Evolutionary conservation across 1,284 basidiomycete genomes (phyloP), one percentile per base, ranked within the genome.

Genomic region (Fistulinella cinereoalba): DNA sequence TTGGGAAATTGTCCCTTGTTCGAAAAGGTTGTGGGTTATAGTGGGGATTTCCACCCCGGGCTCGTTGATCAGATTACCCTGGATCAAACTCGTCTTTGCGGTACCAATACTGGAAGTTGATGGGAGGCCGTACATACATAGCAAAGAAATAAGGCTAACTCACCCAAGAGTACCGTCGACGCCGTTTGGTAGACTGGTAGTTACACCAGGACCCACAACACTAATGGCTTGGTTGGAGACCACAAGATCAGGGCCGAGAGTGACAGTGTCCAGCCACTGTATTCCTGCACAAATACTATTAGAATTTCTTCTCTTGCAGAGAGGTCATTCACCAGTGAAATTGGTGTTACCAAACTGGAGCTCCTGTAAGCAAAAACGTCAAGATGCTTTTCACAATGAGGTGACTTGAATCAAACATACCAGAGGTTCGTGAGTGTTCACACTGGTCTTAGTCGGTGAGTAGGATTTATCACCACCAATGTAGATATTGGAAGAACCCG

Each of bases 401-500:
- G n/a, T n/a, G n/a, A n/a, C n/a, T n/a, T n/a, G n/a, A n/a, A n/a
- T n/a, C n/a, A n/a, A n/a, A n/a, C 74, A 44, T 67, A 83, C 81
- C 49, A 80, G 73, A 31, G 56, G 22, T 48, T 74, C 51, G 4
- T 56, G 54, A 7, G 74, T 78, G 50, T 64, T 43, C 10, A 29
- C 52, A 43, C 75, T 79, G 23, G 79, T 76, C 46, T 69, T 71
- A 1, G 81, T 83, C 49, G 50, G 48, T 16, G 61, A 62, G 54
- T 78, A 86, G 2, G 64, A 7, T 22, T 53, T 68, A 18, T 40
- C 56, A 23, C 81, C 79, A 24, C 83, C 82, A 37, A 85, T 68
- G 84, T 83, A 86, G 12, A 81, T 85, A 68, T 83, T 83, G 27
- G 81, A 81, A 43, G 62, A 65, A 9, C 58, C 57, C n/a, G n/a